Base-by-base conservation (phyloP, 2,329 filamentous ascomycete species). In the Xylaria sp. region DNA sequence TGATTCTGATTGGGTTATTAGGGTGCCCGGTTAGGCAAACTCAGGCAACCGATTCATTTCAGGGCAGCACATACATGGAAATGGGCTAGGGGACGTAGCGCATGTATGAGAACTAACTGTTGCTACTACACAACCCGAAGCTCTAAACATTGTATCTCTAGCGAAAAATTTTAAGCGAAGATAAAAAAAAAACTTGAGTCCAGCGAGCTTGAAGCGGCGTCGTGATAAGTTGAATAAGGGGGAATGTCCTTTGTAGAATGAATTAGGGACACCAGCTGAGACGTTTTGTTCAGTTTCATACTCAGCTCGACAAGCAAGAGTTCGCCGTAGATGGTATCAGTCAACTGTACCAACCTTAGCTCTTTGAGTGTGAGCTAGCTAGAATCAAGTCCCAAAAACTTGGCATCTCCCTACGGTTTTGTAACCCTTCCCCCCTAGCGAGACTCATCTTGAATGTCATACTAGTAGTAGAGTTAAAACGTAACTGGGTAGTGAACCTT, bases 101-200 rank as follows among this genome's bases (percentile, higher is more conserved):
- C 65, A 66, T 60, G 58, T 66, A 66, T 50, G 42, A 70, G 64
- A 70, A 66, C 61, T 68, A 37, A 61, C 60, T 44, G 59, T 29
- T 50, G 37, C 68, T 71, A 65, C 65, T 54, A 54, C 42, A 65
- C 65, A 55, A 63, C 64, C 72, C 70, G 58, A 55, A 68, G 63
- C 63, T 65, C 68, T 63, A 23, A 69, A 60, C 70, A 71, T 69
- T 76, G 74, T 75, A 76, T 76, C 72, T 75, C 71, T 76, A 76
- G 65, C 71, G 58, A 69, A 64, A 71, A 69, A 58, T 44, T 73
- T 21, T 55, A 67, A 66, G 72, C 62, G 62, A 74, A 74, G 71
- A 74, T 75, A 65, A 70, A 71, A 66, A 29, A 59, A 60, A 6
- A 3, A 6, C 40, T 5, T 25, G 13, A n/a, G 23, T 13, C 32